Evolutionary conservation across 768 basidiomycete species (phyloP).

Genomic region (Butyriboletus loyo): DNA sequence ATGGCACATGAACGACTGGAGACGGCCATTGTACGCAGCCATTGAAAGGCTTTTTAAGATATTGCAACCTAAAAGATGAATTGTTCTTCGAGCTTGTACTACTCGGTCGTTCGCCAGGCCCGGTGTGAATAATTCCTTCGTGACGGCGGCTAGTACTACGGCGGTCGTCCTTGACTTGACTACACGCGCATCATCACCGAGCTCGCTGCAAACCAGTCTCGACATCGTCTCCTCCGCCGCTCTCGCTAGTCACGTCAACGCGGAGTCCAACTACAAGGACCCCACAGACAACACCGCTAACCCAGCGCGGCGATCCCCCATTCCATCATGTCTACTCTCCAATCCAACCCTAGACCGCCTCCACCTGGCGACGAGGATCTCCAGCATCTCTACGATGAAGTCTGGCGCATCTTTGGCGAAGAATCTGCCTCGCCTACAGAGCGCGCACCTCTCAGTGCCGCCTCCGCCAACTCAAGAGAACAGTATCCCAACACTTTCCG

Average conservation of each 20-base stretch:
- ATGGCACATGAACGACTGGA: too few species aligned
- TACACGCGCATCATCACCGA: background rate
- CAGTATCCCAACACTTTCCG: conserved; percentile 19
- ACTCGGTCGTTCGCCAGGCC: background rate
- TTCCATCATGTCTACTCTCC: conserved; percentile 36
- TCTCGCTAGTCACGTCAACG: background rate
- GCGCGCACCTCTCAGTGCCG: conserved; percentile 18
- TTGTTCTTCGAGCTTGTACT: background rate
- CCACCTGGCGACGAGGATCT: conserved; percentile 67
- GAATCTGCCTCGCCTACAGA: conserved; percentile 35
- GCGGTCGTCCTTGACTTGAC: background rate
- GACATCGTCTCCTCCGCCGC: background rate
- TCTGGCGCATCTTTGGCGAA: conserved; percentile 65
- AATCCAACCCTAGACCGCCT: conserved; percentile 33
- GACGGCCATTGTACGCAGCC: background rate
- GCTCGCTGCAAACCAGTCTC: background rate
- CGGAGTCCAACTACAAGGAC: background rate
- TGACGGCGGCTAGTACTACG: background rate
- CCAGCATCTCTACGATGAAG: conserved; percentile 71
- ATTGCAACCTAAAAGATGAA: background rate
- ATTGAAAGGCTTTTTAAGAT: too few species aligned
- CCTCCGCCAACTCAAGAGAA: conserved; percentile 20
- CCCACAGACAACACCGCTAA: background rate
- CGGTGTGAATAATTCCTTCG: conserved; percentile 2
- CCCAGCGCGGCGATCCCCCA: conserved; percentile 6